These are phyloP conservation scores for Pseudognaphalium luteoalbum DNA, from an alignment of 129 eudicot species.

Conservation along the genomic window DNA sequence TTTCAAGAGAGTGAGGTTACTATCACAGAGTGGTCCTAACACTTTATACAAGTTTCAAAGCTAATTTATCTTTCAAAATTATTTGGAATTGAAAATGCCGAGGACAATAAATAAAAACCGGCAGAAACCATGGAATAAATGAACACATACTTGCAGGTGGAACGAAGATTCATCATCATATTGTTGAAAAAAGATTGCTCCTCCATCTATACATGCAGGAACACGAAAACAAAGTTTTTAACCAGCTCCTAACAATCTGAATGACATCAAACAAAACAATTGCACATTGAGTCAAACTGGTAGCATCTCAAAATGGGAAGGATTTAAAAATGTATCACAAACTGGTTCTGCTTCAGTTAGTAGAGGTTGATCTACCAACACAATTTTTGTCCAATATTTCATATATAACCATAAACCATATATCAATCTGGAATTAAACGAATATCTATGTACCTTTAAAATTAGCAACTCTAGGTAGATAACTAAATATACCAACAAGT, in stretches of 20 bases:
- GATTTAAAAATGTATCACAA: too few relatives aligned
- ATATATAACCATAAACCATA: too few relatives aligned
- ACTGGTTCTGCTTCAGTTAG: background rate
- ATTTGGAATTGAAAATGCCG: background rate
- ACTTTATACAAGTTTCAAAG: background rate
- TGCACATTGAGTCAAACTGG: background rate
- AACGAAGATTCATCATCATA: conserved; percentile 71
- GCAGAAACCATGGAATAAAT: background rate
- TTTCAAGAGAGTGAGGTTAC: background rate
- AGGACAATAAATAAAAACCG: background rate
- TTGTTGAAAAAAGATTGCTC: conserved; percentile 57
- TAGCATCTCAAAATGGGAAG: too few relatives aligned
- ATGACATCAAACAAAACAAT: background rate
- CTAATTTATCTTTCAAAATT: background rate
- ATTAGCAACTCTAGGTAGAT: background rate
- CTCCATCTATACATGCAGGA: conserved; percentile 43
- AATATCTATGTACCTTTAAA: background rate
- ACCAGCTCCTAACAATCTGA: background rate
- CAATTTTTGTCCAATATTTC: background rate
- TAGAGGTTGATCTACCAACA: background rate
- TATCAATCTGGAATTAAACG: too few relatives aligned
- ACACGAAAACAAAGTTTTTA: conserved; percentile 6
- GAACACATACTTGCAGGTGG: conserved; percentile 72
- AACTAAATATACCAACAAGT: background rate
- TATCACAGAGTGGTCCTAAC: background rate